Evolutionary conservation across 2,329 filamentous ascomycete species (phyloP).

Genomic region (Xylariaceae sp.): DNA sequence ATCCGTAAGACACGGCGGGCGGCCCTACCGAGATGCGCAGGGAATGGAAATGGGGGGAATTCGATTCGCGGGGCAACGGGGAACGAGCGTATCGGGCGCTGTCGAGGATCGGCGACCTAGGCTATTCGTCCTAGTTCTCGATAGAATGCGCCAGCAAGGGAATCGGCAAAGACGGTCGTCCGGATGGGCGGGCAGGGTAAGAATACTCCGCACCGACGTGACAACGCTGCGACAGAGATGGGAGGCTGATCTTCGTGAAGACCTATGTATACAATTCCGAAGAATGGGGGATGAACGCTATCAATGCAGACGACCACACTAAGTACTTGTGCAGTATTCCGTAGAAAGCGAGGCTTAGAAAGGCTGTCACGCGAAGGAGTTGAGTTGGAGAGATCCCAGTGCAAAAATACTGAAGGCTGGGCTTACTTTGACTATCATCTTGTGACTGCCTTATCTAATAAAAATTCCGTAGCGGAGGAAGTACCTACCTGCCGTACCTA

Average conservation of each 20-base stretch:
- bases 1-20: background rate
- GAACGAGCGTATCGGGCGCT: background rate
- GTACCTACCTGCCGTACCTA: no score
- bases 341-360: background rate
- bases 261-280: background rate
- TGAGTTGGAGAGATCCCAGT: constrained; percentile 1
- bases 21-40: background rate
- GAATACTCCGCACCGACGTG: background rate
- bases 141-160: constrained; percentile 1
- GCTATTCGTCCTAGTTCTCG: background rate
- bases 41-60: background rate
- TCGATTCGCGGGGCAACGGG: background rate
- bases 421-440: background rate
- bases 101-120: background rate
- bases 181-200: background rate
- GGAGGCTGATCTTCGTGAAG: background rate
- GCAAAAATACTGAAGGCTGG: constrained; percentile 18
- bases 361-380: constrained; percentile 9
- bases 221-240: background rate
- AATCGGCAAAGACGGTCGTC: background rate
- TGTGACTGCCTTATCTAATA: background rate
- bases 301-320: no score
- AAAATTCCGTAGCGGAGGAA: background rate
- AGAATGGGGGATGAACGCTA: no score
- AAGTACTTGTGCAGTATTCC: no score